Evolutionary conservation across 2,329 filamentous ascomycete genomes (phyloP).

Genomic region (Cladosporium phlei): DNA sequence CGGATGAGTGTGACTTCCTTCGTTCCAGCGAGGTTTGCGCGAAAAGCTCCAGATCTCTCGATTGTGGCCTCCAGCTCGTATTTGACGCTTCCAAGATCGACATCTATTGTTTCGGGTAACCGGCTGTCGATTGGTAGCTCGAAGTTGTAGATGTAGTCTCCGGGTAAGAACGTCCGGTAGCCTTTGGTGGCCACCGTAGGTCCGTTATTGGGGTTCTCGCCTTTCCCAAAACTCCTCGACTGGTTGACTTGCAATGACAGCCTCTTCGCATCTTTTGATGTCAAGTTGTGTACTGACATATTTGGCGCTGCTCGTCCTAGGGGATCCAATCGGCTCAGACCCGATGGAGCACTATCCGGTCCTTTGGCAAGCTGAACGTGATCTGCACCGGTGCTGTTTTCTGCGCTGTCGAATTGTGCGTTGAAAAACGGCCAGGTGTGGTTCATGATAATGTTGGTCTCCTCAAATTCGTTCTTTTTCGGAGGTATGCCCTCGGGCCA

Average conservation of each 20-base stretch:
- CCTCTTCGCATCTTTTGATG: slow-evolving; percentile 54
- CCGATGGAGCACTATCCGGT: slow-evolving; percentile 29
- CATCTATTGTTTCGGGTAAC: slow-evolving; percentile 75
- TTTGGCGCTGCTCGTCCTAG: slow-evolving; percentile 32
- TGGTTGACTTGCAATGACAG: slow-evolving; percentile 76
- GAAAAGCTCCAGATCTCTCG: slow-evolving; percentile 83
- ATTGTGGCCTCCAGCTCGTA: slow-evolving; percentile 84
- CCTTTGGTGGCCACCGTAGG: slow-evolving; percentile 67
- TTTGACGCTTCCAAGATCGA: slow-evolving; percentile 79
- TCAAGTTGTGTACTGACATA: slow-evolving; percentile 40
- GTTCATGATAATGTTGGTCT: slow-evolving; percentile 80
- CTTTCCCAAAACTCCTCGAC: slow-evolving; percentile 79
- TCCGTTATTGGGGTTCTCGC: slow-evolving; percentile 55
- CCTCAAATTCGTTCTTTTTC: slow-evolving; percentile 73
- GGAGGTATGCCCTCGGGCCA: slow-evolving; percentile 96
- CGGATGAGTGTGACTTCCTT: slow-evolving; percentile 82
- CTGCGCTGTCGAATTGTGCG: slow-evolving; percentile 57
- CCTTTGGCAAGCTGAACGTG: slow-evolving; percentile 54
- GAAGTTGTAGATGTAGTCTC: slow-evolving; percentile 70
- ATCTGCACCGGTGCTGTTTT: slow-evolving; percentile 59
- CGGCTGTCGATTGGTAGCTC: slow-evolving; percentile 78
- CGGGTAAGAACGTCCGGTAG: slow-evolving; percentile 78
- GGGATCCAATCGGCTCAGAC: slow-evolving; percentile 30
- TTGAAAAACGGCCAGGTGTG: slow-evolving; percentile 94
- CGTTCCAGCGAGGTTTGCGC: slow-evolving; percentile 75